phyloP scores from a whole-genome alignment of 768 basidiomycete genomes.

The Lentinus tigrinus region DNA sequence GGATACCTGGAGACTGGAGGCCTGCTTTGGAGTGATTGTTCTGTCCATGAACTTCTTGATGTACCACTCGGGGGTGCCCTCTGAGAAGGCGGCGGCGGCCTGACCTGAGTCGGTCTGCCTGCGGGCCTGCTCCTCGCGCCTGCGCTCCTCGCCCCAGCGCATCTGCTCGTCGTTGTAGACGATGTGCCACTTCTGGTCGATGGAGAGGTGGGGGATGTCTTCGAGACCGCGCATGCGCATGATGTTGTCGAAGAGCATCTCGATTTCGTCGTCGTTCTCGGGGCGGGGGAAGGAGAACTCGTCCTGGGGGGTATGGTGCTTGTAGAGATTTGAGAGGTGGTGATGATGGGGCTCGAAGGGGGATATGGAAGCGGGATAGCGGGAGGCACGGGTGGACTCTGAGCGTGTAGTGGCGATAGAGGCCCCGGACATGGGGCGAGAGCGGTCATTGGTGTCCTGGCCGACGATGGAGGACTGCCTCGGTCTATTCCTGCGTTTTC shows the following conservation, averaged over 20 bases:
- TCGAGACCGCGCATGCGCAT: conserved; percentile 66
- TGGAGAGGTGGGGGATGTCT: conserved; percentile 55
- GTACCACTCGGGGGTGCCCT: conserved; percentile 89
- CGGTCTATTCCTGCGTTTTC: conserved; percentile 36
- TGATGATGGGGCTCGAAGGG: conserved; percentile 53
- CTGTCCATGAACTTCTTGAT: conserved; percentile 87
- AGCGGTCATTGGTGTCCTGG: conserved; percentile 30
- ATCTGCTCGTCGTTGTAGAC: conserved; percentile 81
- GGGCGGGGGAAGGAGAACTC: conserved; percentile 80
- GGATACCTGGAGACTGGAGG: conserved; percentile 71
- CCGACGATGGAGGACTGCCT: conserved; percentile 32
- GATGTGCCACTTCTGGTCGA: conserved; percentile 91
- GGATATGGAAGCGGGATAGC: conserved; percentile 58
- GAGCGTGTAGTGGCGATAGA: conserved; percentile 49
- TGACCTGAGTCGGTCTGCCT: conserved; percentile 62
- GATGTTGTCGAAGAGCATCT: conserved; percentile 77
- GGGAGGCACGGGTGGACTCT: conserved; percentile 58
- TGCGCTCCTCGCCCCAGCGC: conserved; percentile 73
- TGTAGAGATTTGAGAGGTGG: conserved; percentile 47
- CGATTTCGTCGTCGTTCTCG: conserved; percentile 71
- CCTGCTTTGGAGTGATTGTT: conserved; percentile 80
- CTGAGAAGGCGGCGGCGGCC: conserved; percentile 47
- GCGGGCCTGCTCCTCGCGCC: conserved; percentile 58
- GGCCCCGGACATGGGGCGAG: conserved; percentile 32
- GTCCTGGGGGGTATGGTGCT: conserved; percentile 39